Conservation (phyloP, 805 yeast genomes). For the Phaffomyces antillensis region DNA sequence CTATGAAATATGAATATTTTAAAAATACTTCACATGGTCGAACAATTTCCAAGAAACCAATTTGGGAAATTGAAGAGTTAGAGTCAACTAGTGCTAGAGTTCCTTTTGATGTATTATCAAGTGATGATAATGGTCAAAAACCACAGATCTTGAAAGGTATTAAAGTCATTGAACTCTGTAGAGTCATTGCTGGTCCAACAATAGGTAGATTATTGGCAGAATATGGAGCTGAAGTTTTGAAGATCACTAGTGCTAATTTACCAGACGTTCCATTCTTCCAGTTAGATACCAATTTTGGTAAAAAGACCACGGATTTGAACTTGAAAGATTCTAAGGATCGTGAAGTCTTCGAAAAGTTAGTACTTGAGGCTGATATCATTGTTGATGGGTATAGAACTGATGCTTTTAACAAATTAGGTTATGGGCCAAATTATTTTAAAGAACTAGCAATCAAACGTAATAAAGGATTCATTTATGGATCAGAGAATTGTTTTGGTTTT, state of each 20-base stretch:
- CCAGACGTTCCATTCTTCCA: conserved; percentile 8
- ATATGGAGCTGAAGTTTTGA: conserved; percentile 6
- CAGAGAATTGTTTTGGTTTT: conserved; percentile 7
- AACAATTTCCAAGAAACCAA: background rate
- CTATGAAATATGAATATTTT: conserved; percentile 4
- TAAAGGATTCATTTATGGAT: conserved; percentile 4
- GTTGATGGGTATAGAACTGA: conserved; percentile 5
- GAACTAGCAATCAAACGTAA: conserved; percentile 1
- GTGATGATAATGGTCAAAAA: too few relatives aligned
- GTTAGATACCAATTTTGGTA: conserved; percentile 3
- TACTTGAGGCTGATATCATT: conserved; percentile 4
- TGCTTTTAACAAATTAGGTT: conserved; percentile 4
- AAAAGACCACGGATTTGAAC: conserved; percentile 1
- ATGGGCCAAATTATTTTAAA: conserved; percentile 1
- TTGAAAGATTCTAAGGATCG: background rate
- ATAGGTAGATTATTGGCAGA: conserved; percentile 6
- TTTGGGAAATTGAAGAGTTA: conserved; percentile 1
- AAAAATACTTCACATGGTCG: background rate
- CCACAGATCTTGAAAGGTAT: conserved; percentile 2
- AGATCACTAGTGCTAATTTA: conserved; percentile 1
- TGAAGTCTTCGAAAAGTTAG: background rate
- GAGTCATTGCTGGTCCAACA: conserved; percentile 8
- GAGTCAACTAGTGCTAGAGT: background rate
- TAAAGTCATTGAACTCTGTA: conserved; percentile 4
- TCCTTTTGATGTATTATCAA: too few relatives aligned